These are phyloP conservation scores for Luzula sylvatica DNA, from an alignment of 176 grass and related monocot genomes.

Conservation along the genomic window DNA sequence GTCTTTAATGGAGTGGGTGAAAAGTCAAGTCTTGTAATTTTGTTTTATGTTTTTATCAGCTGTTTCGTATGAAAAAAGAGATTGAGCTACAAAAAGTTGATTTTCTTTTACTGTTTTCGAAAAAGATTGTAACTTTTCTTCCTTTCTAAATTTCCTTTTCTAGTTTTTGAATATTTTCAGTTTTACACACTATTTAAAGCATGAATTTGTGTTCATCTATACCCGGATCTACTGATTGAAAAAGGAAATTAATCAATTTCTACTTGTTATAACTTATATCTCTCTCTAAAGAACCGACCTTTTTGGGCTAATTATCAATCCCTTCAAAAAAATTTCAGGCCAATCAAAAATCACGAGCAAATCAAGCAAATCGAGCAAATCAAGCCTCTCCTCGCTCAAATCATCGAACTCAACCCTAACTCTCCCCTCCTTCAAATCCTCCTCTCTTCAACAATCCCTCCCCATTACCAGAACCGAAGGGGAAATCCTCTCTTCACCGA, in stretches of 20 bases:
- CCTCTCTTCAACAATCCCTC: conserved; percentile 22
- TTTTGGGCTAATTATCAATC: not conserved
- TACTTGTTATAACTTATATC: not conserved
- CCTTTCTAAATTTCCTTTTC: not conserved
- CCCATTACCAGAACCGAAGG: conserved; percentile 54
- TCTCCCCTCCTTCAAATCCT: conserved; percentile 44
- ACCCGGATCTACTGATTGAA: not conserved
- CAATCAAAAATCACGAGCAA: conserved; percentile 40
- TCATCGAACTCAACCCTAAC: conserved; percentile 54
- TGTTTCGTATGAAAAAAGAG: not conserved
- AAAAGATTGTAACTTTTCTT: not conserved
- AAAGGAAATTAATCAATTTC: conserved; percentile 1
- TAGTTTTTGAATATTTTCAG: not conserved
- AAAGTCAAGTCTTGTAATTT: conserved; percentile 18
- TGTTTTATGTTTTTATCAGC: not conserved
- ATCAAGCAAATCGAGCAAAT: conserved; percentile 53
- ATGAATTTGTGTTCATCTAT: not conserved
- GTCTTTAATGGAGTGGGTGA: conserved; percentile 6
- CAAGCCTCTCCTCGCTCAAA: conserved; percentile 29
- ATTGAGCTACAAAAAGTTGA: not conserved
- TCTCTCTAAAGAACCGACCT: not conserved
- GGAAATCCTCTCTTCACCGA: conserved; percentile 67
- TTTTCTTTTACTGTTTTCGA: not conserved
- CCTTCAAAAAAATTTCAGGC: too few relatives aligned
- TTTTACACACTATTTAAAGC: too few relatives aligned